Percentiles rank a stretch among this genome's conserved stretches.
Conservation (phyloP, 306 rosid species). For the Abrus precatorius region DNA sequence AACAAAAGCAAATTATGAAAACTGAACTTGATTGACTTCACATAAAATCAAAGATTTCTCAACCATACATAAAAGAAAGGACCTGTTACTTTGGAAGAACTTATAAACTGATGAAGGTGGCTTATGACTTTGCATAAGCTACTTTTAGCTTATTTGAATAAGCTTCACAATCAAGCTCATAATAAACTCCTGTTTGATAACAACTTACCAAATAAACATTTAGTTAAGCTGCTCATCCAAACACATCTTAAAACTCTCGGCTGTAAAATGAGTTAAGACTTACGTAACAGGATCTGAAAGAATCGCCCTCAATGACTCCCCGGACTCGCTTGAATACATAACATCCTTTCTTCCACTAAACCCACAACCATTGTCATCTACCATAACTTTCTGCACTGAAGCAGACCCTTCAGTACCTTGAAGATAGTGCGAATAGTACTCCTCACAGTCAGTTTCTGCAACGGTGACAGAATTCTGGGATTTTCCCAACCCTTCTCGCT, state of each 20-base stretch:
- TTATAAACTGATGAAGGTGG: too few relatives aligned
- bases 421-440: slow-evolving; percentile 86
- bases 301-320: slow-evolving; percentile 84
- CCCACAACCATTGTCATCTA: slow-evolving; percentile 79
- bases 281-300: slow-evolving; percentile 95
- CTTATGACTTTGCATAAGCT: too few relatives aligned
- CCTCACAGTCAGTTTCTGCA: slow-evolving; percentile 79
- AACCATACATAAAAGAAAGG: slow-evolving; percentile 10
- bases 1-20: slow-evolving; percentile 7
- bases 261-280: slow-evolving; percentile 46
- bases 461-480: slow-evolving; percentile 64
- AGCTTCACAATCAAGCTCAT: too few relatives aligned
- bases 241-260: background rate
- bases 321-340: slow-evolving; percentile 67
- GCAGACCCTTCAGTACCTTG: slow-evolving; percentile 74
- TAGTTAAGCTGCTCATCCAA: background rate
- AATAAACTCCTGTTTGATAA: too few relatives aligned
- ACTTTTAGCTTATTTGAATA: too few relatives aligned
- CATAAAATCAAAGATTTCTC: slow-evolving; percentile 16
- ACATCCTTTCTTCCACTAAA: slow-evolving; percentile 87
- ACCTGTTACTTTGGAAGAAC: background rate
- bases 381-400: slow-evolving; percentile 74
- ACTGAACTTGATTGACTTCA: slow-evolving; percentile 1
- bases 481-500: slow-evolving; percentile 70
- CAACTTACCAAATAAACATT: too few relatives aligned